These are phyloP conservation scores for Aristolochia fimbriata DNA, from an alignment of 164 flowering plant species.

Conservation along the genomic window DNA sequence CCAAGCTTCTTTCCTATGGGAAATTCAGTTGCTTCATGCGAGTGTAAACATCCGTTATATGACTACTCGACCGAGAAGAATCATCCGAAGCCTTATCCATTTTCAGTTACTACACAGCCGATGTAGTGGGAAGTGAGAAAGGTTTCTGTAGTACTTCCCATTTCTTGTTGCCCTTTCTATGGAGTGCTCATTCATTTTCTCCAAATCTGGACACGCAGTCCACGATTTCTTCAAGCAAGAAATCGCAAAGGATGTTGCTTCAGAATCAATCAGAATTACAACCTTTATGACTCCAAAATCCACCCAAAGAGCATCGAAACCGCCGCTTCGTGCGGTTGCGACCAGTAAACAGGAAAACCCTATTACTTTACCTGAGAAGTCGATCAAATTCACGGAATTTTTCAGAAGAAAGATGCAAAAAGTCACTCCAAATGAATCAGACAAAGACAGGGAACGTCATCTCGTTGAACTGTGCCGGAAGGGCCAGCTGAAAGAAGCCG, in stretches of 20 bases:
- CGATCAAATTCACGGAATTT: not conserved
- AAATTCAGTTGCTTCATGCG: no score
- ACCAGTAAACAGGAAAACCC: not conserved
- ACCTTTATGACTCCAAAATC: not conserved
- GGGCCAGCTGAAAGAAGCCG: constrained; percentile 22
- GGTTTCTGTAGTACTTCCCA: no score
- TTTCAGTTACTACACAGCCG: no score
- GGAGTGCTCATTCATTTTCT: constrained; percentile 12
- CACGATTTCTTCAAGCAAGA: constrained; percentile 1
- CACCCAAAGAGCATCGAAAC: constrained; percentile 3
- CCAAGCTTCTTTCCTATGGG: no score
- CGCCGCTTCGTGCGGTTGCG: not conserved
- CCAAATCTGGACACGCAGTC: constrained; percentile 6
- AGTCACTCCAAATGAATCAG: not conserved
- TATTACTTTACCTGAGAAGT: not conserved
- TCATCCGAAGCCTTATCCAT: no score
- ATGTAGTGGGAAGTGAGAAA: no score
- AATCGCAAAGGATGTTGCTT: not conserved
- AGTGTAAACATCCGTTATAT: no score
- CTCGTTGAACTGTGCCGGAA: constrained; percentile 13
- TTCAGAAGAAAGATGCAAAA: not conserved
- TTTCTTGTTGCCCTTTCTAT: not conserved
- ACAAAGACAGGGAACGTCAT: constrained; percentile 10
- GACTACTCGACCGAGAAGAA: no score
- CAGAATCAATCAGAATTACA: not conserved